Base-by-base conservation (phyloP, 2,329 filamentous ascomycete species). In the Dactylellina sp. region DNA sequence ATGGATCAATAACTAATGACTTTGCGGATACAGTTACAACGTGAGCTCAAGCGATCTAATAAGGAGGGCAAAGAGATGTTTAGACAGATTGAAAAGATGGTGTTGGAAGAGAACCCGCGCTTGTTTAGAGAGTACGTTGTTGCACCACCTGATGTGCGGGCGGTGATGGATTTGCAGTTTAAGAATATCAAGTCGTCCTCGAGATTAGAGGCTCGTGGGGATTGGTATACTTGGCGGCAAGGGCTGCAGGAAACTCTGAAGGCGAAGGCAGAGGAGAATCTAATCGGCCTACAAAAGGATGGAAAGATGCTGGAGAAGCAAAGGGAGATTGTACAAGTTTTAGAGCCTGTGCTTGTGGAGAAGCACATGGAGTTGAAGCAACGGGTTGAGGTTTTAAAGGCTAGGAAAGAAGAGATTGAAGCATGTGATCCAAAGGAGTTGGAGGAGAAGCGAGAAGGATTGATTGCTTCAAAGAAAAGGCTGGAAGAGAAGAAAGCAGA, bases 161-260 rank as follows among this genome's bases (percentile, higher is more conserved):
- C 88, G 2, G 85, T 96, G 59, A 96, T 99, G 89, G 94, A 99
- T 82, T 95, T 91, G 76, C 93, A 98, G 80, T 95, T 99, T 84
- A 95, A 96, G 81, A 97, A 98, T 79, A 91, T 97, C 81, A 98
- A 97, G 83, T 93, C 92, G 0, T 91, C 96, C 80, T 92, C 94
- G 14, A 88, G 95, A 24, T 85, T 97, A 12, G 84, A 93, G 57
- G 97, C 94, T 83, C 97, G 97, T 80, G 92, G 92, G 66, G 93
- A 95, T 84, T 99, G 95, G 95, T 99, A 99, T 80, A 91, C 94
- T 79, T 99, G 95, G 95, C 89, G 95, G 42, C 94, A 91, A 85
- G 94, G 95, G 78, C 86, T 98, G 22, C 89, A 91, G 28, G 86
- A 93, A 64, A 91, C 92, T 16, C 85, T 99, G 39, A 93, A 91